These are phyloP conservation scores for Xylaria flabelliformis DNA, from an alignment of 495 filamentous ascomycete species.

Conservation along the genomic window DNA sequence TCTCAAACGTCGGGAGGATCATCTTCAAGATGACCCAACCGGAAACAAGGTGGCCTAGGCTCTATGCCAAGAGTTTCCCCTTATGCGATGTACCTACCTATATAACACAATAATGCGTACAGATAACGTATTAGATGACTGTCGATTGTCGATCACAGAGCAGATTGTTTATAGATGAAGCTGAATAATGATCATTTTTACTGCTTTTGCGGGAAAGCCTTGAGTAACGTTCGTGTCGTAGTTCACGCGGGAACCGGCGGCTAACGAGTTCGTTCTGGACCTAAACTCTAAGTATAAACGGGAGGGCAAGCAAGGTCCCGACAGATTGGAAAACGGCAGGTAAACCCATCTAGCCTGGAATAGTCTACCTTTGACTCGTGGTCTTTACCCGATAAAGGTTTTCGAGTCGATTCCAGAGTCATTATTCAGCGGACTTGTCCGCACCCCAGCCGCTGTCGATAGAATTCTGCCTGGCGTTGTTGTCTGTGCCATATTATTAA, in stretches of 20 bases:
- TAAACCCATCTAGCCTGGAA: background rate
- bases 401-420: background rate
- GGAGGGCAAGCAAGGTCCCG: background rate
- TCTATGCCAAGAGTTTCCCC: background rate
- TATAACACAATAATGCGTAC: background rate
- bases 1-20: constrained; percentile 9
- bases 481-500: background rate
- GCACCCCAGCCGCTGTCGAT: background rate
- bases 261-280: background rate
- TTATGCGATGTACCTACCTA: too few relatives aligned
- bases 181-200: background rate
- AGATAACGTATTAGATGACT: background rate
- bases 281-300: constrained; percentile 1
- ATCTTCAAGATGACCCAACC: background rate
- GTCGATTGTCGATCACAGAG: background rate
- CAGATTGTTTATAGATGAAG: background rate
- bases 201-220: background rate
- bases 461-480: background rate
- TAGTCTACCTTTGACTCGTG: background rate
- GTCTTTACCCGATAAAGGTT: background rate
- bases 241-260: background rate
- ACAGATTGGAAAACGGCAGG: background rate
- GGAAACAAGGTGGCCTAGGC: background rate
- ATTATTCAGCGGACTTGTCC: background rate
- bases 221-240: background rate